Conservation (phyloP, 169 alveolate genomes). For the Cryptosporidium sp. region DNA sequence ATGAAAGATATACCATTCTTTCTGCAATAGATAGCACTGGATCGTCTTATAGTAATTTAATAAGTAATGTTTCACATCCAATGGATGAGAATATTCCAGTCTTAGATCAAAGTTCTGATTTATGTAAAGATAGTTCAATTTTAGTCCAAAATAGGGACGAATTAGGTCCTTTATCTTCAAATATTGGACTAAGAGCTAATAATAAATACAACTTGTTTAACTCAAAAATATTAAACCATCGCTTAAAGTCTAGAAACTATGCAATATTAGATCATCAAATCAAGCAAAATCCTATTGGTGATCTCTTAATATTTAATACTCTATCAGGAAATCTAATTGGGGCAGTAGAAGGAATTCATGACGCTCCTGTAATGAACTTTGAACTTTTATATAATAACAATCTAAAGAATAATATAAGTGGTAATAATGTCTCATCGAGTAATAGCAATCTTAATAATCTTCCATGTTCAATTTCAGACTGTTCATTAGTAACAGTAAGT, state of each 20-base stretch:
- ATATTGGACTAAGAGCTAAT: constrained; percentile 8
- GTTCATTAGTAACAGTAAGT: constrained; percentile 54
- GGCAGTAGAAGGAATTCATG: constrained; percentile 54
- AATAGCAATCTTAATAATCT: neutral
- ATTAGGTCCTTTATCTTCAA: neutral
- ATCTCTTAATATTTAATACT: constrained; percentile 42
- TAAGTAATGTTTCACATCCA: neutral
- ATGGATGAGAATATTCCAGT: neutral
- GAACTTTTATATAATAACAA: constrained; percentile 30
- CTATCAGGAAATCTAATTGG: constrained; percentile 35
- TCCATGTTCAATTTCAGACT: constrained; percentile 17
- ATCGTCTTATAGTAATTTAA: neutral
- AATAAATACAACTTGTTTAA: neutral
- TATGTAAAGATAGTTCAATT: neutral
- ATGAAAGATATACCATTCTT: constrained; percentile 48
- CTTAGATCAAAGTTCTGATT: neutral
- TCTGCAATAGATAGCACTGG: constrained; percentile 29
- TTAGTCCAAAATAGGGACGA: neutral
- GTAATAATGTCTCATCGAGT: neutral
- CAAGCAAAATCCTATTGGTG: constrained; percentile 45
- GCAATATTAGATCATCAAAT: constrained; percentile 38
- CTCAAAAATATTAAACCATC: neutral
- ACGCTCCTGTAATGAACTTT: constrained; percentile 72
- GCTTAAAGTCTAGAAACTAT: neutral
- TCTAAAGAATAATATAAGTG: neutral